Conservation (phyloP, 805 yeast species). For the Grigorovia humatica region DNA sequence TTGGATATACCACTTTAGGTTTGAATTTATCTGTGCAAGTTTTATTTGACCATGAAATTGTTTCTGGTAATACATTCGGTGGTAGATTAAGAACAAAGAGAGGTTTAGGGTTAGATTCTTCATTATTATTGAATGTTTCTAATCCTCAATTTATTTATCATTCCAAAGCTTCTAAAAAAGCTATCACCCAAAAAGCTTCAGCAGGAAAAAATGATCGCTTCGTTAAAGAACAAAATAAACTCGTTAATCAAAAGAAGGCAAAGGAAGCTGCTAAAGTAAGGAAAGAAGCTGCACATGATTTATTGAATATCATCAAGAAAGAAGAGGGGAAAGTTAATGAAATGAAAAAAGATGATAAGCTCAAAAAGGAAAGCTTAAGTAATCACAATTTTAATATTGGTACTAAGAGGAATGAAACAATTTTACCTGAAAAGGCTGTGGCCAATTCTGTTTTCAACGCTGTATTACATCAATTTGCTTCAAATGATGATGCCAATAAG, state of each 20-base stretch:
- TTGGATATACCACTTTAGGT: slow-evolving; percentile 56
- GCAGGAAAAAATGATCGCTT: not conserved
- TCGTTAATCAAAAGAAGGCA: slow-evolving; percentile 9
- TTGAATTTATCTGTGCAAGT: slow-evolving; percentile 53
- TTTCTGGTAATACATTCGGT: slow-evolving; percentile 74
- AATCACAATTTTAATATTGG: not conserved
- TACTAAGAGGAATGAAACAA: slow-evolving; percentile 8
- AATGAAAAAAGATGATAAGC: slow-evolving; percentile 2
- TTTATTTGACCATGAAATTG: slow-evolving; percentile 70
- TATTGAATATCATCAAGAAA: slow-evolving; percentile 37
- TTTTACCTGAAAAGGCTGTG: slow-evolving; percentile 14
- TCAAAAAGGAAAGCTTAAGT: not conserved
- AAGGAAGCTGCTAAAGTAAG: slow-evolving; percentile 19
- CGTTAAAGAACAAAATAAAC: not conserved
- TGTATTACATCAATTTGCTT: slow-evolving; percentile 24
- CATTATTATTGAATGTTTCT: slow-evolving; percentile 69
- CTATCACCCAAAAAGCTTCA: slow-evolving; percentile 1
- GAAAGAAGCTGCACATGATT: slow-evolving; percentile 32
- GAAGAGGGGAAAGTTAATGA: slow-evolving; percentile 7
- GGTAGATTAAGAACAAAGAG: slow-evolving; percentile 71
- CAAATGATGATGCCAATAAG: slow-evolving; percentile 7
- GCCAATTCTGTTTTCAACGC: slow-evolving; percentile 28
- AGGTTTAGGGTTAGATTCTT: slow-evolving; percentile 75
- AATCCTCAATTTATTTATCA: slow-evolving; percentile 67
- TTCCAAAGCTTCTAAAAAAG: slow-evolving; percentile 46